Evolutionary conservation across 2,329 filamentous ascomycete genomes (phyloP).

Genomic region (Cytospora piceae): DNA sequence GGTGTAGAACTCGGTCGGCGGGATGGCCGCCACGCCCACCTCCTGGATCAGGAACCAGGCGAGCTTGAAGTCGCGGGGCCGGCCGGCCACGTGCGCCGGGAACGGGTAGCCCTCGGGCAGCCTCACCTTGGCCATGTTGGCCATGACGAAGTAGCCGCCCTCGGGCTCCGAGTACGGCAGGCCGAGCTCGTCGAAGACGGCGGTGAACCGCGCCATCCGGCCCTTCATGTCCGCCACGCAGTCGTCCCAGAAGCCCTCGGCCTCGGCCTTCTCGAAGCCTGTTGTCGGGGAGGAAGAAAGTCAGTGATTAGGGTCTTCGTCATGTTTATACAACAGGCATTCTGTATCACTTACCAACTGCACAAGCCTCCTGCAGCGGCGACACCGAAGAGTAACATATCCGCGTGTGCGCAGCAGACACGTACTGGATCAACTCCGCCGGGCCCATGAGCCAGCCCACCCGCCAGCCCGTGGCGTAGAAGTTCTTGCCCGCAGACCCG

Average conservation of each 20-base stretch:
- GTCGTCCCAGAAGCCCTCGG: conserved; percentile 83
- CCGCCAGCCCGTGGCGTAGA: conserved; percentile 96
- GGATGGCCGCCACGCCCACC: conserved; percentile 92
- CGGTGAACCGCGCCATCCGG: conserved; percentile 87
- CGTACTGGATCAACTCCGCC: conserved; percentile 85
- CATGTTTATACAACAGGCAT: too few species aligned
- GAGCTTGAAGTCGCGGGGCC: conserved; percentile 92
- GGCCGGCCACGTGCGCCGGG: conserved; percentile 81
- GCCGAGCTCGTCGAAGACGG: conserved; percentile 74
- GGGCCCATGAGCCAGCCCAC: conserved; percentile 94
- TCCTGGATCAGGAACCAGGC: conserved; percentile 97
- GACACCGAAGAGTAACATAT: conserved; percentile 96
- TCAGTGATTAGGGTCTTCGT: neutral
- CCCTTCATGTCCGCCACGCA: conserved; percentile 84
- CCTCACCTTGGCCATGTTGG: conserved; percentile 87
- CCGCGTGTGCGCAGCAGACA: conserved; percentile 88
- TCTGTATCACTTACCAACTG: conserved; percentile 61
- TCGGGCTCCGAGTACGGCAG: conserved; percentile 89
- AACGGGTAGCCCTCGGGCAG: conserved; percentile 85
- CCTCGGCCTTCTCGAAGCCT: conserved; percentile 86
- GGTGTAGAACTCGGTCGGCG: conserved; percentile 96
- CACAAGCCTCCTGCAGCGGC: conserved; percentile 90
- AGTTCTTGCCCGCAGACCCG: conserved; percentile 95
- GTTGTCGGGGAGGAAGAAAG: neutral
- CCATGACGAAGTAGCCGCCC: conserved; percentile 96